Evolutionary conservation across 2,329 filamentous ascomycete species (phyloP), one percentile per base, ranked within the genome.

Genomic region (Fusarium illudens): DNA sequence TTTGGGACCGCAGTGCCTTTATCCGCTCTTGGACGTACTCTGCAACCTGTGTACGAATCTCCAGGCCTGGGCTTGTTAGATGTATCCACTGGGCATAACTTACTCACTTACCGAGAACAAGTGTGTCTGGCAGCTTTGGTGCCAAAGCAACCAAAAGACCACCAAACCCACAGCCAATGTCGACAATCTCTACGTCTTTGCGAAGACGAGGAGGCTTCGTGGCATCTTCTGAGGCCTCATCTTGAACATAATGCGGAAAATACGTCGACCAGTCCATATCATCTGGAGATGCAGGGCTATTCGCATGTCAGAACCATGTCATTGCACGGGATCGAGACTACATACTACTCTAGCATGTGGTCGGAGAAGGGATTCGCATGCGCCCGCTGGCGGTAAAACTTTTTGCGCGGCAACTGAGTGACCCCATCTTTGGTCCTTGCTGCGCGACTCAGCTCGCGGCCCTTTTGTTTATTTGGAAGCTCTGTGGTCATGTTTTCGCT

Each of bases 321-420:
- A 20, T 51, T 53, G 32, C 36, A 57, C 44, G 30, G 42, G 30
- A 42, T 46, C 46, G 42, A 57, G 42, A 62, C 34, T 59, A 64
- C 71, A 29, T 87, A 97, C 96, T 99, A 99, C 74, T 86, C 85
- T 77, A 99, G 84, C 60, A 88, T 84, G 83, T 99, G 96, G 75
- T 99, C 96, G 3, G 95, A 97, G 81, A 99, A 99, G 7, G 95
- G 94, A 82, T 99, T 99, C 67, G 96, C 96, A 82, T 99, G 96
- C 34, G 96, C 96, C 79, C 96, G 88, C 80, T 99, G 96, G 58
- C 96, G 89, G 79, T 97, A 99, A 82, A 96, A 97, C 82, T 92
- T 95, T 85, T 99, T 99, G 80, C 93, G 91, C 10, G 96, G 96
- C 73, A 97, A 81, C 73, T 89, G 86, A 8, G 88, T 80, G 36